A percentile compares a stretch with the other conserved stretches of the same genome.
Evolutionary conservation across 495 filamentous ascomycete genomes (phyloP).

Genomic region (Xylaria bambusicola): DNA sequence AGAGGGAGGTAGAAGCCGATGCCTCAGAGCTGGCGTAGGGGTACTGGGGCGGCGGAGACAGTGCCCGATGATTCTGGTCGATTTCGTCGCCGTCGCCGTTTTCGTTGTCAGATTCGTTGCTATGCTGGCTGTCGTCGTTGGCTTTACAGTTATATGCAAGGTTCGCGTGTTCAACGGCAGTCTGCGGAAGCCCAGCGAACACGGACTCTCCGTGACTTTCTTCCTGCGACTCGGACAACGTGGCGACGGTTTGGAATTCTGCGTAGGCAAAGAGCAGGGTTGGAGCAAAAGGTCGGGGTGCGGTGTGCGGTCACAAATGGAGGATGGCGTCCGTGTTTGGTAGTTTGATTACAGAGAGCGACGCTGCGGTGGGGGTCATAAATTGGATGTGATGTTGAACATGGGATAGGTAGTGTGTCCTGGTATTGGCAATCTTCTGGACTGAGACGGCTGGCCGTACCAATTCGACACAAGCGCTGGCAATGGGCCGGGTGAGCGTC

Average conservation of each 20-base stretch:
- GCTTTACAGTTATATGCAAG: conserved; percentile 32
- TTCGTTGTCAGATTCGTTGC: conserved; percentile 33
- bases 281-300: conserved; percentile 14
- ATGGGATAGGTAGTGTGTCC: conserved; percentile 6
- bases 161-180: conserved; percentile 29
- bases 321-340: conserved; percentile 17
- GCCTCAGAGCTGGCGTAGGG: conserved; percentile 58
- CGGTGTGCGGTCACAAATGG: conserved; percentile 11
- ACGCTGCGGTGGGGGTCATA: conserved; percentile 20
- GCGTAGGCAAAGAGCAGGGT: conserved; percentile 8
- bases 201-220: conserved; percentile 68
- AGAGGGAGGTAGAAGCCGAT: conserved; percentile 55
- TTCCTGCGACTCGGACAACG: conserved; percentile 70
- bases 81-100: conserved; percentile 48
- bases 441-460: background rate
- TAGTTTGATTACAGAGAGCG: conserved; percentile 20
- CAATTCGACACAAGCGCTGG: background rate
- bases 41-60: conserved; percentile 64
- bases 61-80: conserved; percentile 43
- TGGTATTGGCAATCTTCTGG: conserved; percentile 8
- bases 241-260: conserved; percentile 43
- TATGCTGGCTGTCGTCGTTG: conserved; percentile 10
- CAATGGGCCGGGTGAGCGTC: background rate
- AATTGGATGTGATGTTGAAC: conserved; percentile 15
- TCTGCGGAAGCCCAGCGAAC: conserved; percentile 52